Base-by-base conservation (phyloP, 140 eudicot species). In the Senecio squalidus region DNA sequence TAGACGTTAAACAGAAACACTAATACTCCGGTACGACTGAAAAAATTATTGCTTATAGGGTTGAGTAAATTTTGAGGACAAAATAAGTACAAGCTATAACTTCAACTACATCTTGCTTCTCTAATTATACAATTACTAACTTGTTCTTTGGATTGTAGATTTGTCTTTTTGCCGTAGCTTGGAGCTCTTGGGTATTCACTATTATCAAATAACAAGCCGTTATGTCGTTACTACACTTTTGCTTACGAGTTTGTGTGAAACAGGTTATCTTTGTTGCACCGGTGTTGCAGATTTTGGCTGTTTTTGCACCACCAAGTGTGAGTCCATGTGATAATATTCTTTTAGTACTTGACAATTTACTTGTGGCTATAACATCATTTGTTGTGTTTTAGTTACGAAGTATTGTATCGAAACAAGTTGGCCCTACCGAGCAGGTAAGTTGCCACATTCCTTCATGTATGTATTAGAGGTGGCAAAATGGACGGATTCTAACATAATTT, bases 341-440 rank as follows among this genome's bases (percentile, higher is more conserved):
- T 24, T n/a, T 3, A 4, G 2, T 58, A 18, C 34, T 47, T 26
- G 26, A 26, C 51, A 28, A 31, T 11, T 20, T 46, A 16, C 23
- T 43, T 44, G 47, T 16, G 28, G 15, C 1, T 14, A 22, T 8
- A 50, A 16, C 18, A 17, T 38, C 8, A 6, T 28, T 18, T 60
- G 9, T 5, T 38, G 3, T 47, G 6, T 61, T 80, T 56, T 83
- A 89, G 97, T 60, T 89, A 40, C 69, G 87, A 9, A 84, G 95
- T 77, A 89, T 89, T 61, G 89, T 80, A 28, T 89, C 97, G 60
- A 89, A 89, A 73, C 93, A 85, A 85, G 86, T 79, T 57, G 95
- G 97, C 38, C 93, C 95, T 4, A 66, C 58, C n/a, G 93, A 89
- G 64, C 97, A 89, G 95, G 76, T 71, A 51, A 44, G 4, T 39